A percentile compares a stretch with the other conserved stretches of the same genome.
Evolutionary conservation across 1,139 yeast genomes (phyloP).

Genomic region (Geotrichum phurueaensis): DNA sequence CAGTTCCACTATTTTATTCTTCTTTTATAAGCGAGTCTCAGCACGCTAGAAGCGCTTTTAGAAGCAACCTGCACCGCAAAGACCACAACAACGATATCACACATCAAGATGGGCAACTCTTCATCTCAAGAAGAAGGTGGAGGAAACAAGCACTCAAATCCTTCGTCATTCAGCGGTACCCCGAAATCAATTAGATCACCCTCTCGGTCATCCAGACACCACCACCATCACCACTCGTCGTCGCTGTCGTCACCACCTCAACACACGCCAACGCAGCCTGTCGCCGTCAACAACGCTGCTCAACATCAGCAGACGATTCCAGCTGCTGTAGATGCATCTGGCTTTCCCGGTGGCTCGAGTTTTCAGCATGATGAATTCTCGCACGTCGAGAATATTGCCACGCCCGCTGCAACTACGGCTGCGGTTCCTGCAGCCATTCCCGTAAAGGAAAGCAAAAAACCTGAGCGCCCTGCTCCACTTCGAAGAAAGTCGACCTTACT

Average conservation of each 20-base stretch:
- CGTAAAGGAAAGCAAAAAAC: neutral
- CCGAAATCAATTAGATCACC: neutral
- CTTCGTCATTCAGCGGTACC: slow-evolving; percentile 12
- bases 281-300: slow-evolving; percentile 3
- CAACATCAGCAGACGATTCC: neutral
- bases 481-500: slow-evolving; percentile 27
- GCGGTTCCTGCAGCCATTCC: neutral
- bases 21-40: neutral
- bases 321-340: neutral
- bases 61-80: neutral
- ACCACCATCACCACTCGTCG: neutral
- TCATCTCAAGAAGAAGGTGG: slow-evolving; percentile 28
- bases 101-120: slow-evolving; percentile 29
- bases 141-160: neutral
- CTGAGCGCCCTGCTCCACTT: slow-evolving; percentile 11
- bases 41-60: neutral
- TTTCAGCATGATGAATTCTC: slow-evolving; percentile 9
- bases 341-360: neutral
- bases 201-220: neutral
- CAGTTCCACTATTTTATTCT: neutral
- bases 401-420: neutral
- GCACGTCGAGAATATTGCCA: slow-evolving; percentile 8
- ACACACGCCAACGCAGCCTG: neutral
- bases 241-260: neutral
- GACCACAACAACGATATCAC: neutral